phyloP scores from a whole-genome alignment of 495 filamentous ascomycete genomes.

The Penicillium waksmanii region DNA sequence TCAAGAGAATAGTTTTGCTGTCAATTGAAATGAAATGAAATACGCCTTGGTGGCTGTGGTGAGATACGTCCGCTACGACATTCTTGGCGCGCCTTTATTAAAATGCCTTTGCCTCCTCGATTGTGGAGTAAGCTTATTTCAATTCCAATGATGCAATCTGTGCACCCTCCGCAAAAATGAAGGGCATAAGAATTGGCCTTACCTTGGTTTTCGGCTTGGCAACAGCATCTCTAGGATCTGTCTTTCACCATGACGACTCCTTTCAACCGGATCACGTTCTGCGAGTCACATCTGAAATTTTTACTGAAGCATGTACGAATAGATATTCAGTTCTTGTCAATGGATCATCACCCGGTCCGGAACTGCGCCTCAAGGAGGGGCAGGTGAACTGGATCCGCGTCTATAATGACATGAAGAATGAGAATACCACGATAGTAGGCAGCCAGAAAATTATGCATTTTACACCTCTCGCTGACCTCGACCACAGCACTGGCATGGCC shows the following conservation, averaged over 20 bases:
- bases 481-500: conserved; percentile 62
- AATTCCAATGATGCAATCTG: neutral
- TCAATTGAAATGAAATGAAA: neutral
- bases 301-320: conserved; percentile 46
- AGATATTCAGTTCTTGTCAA: conserved; percentile 55
- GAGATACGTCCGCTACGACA: neutral
- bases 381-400: conserved; percentile 59
- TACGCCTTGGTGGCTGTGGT: neutral
- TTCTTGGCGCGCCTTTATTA: conserved; percentile 1
- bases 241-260: conserved; percentile 42
- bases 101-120: neutral
- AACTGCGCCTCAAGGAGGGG: conserved; percentile 50
- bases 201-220: conserved; percentile 1
- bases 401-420: conserved; percentile 58
- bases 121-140: neutral
- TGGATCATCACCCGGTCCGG: conserved; percentile 56
- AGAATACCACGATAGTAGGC: conserved; percentile 58
- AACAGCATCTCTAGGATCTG: neutral
- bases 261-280: conserved; percentile 57
- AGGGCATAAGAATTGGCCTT: neutral
- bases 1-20: neutral
- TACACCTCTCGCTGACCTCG: conserved; percentile 26
- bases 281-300: conserved; percentile 41
- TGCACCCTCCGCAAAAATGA: neutral
- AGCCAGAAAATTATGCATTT: neutral